These are phyloP conservation scores for Paramecium primaurelia DNA, from an alignment of 73 alveolate genomes.

Conservation along the genomic window DNA sequence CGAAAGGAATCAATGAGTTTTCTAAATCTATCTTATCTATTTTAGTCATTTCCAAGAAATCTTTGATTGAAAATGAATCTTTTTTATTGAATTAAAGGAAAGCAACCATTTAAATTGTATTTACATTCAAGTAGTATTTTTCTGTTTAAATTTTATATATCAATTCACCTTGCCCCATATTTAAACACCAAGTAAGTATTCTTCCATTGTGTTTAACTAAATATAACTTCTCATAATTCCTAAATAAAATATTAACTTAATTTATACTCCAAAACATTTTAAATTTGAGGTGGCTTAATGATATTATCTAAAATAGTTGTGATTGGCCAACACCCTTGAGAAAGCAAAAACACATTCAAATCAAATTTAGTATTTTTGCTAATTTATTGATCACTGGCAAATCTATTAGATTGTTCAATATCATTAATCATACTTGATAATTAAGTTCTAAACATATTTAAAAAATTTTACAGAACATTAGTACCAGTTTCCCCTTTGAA, in stretches of 20 bases:
- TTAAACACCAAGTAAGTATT: conserved; percentile 24
- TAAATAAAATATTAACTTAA: not conserved
- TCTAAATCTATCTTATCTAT: conserved; percentile 1
- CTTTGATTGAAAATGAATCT: not conserved
- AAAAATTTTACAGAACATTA: not conserved
- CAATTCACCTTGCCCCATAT: conserved; percentile 41
- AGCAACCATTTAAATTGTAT: conserved; percentile 33
- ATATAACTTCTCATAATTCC: not conserved
- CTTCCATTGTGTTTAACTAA: not conserved
- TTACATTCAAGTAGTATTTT: conserved; percentile 11
- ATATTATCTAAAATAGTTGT: not conserved
- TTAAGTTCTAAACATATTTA: not conserved
- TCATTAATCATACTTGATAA: conserved; percentile 7
- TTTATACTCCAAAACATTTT: not conserved
- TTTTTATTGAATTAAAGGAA: conserved; percentile 14
- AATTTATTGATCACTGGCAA: not conserved
- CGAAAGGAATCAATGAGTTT: conserved; percentile 30
- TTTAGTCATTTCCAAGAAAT: not conserved
- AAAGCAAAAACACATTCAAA: not conserved
- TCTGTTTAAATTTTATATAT: not conserved
- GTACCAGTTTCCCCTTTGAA: conserved; percentile 32
- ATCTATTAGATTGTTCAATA: not conserved
- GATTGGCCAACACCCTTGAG: conserved; percentile 13
- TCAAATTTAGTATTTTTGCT: not conserved
- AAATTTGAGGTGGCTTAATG: not conserved